A percentile compares a stretch with the other conserved stretches of the same genome.
Evolutionary conservation across 1,284 basidiomycete species (phyloP).

Genomic region (Puccinia hordei): DNA sequence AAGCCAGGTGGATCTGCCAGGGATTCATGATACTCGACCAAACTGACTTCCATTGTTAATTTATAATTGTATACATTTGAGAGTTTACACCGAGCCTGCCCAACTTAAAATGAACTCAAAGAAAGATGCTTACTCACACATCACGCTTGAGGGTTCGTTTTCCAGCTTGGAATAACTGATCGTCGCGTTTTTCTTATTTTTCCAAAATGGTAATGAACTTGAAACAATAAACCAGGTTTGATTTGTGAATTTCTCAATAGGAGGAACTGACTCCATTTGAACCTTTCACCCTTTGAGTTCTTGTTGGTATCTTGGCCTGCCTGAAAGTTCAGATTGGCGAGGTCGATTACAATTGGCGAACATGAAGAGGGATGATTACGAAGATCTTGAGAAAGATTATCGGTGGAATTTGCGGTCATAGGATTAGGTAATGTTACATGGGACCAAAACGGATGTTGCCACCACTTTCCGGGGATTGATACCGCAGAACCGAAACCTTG

Average conservation of each 20-base stretch:
- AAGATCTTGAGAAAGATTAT: neutral
- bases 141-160: slow-evolving; percentile 16
- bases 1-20: neutral
- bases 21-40: slow-evolving; percentile 28
- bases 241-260: slow-evolving; percentile 25
- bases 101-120: neutral
- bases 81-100: neutral
- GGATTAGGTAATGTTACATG: neutral
- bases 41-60: neutral
- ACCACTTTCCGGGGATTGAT: slow-evolving; percentile 29
- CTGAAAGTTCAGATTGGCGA: slow-evolving; percentile 15
- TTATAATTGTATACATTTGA: neutral
- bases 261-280: slow-evolving; percentile 26
- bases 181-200: slow-evolving; percentile 37
- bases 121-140: slow-evolving; percentile 12
- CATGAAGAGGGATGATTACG: neutral
- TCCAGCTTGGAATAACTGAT: slow-evolving; percentile 32
- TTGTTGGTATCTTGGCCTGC: neutral
- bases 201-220: slow-evolving; percentile 39
- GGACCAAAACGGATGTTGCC: slow-evolving; percentile 49
- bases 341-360: neutral
- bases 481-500: slow-evolving; percentile 45
- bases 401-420: neutral
- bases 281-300: slow-evolving; percentile 2
- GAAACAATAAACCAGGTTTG: slow-evolving; percentile 40